Evolutionary conservation across 2,329 filamentous ascomycete genomes (phyloP).

Genomic region (Aspergillus spinulosporus): DNA sequence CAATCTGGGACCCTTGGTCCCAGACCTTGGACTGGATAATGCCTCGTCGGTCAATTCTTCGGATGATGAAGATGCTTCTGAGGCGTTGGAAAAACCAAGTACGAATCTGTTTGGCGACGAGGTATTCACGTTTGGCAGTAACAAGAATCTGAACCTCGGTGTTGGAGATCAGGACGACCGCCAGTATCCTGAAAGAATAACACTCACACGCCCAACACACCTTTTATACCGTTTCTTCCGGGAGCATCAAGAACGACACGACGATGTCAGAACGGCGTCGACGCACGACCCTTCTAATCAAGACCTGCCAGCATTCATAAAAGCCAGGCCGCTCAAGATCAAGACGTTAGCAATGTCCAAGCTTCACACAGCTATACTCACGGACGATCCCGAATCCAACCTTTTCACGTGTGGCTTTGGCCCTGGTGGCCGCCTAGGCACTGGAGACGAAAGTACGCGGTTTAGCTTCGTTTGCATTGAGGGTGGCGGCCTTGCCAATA

Average conservation of each 20-base stretch:
- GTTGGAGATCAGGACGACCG: conserved; percentile 95
- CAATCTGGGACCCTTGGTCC: conserved; percentile 40
- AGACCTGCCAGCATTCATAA: conserved; percentile 71
- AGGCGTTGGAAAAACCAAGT: conserved; percentile 36
- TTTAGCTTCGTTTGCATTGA: conserved; percentile 85
- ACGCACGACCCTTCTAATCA: conserved; percentile 38
- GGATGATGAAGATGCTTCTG: conserved; percentile 52
- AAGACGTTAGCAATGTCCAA: conserved; percentile 87
- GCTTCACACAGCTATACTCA: conserved; percentile 84
- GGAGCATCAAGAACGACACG: conserved; percentile 57
- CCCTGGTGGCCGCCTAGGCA: conserved; percentile 81
- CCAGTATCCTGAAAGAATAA: conserved; percentile 84
- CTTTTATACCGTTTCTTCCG: conserved; percentile 72
- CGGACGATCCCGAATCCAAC: conserved; percentile 82
- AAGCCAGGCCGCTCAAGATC: conserved; percentile 70
- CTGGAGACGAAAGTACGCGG: conserved; percentile 84
- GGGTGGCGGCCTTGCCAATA: conserved; percentile 69
- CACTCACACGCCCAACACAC: conserved; percentile 72
- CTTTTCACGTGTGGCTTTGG: conserved; percentile 92
- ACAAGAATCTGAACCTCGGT: conserved; percentile 89
- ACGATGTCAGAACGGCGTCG: conserved; percentile 23
- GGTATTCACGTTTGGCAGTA: conserved; percentile 91
- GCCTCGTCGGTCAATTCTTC: conserved; percentile 30
- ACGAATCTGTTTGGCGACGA: conserved; percentile 69
- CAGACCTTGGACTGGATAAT: conserved; percentile 50